Evolutionary conservation across 2,329 filamentous ascomycete genomes (phyloP).

Genomic region (Cladophialophora bantiana): DNA sequence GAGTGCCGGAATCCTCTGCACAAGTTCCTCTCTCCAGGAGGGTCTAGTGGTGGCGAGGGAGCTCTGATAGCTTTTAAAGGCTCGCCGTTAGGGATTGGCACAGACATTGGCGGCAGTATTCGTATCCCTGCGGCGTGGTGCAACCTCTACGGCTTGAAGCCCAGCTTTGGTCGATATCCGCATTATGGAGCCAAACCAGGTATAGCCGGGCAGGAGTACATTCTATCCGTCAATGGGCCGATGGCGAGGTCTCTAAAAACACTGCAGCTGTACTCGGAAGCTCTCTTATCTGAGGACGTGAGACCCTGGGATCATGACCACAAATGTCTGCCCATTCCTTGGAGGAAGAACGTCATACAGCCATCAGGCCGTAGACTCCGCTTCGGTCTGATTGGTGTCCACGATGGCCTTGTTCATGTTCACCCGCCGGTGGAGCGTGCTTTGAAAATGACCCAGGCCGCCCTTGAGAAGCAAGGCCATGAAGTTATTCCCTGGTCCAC

Average conservation of each 20-base stretch:
- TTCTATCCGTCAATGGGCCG: slow-evolving; percentile 49
- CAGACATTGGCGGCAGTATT: slow-evolving; percentile 53
- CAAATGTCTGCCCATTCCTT: slow-evolving; percentile 50
- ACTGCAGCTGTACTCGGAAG: slow-evolving; percentile 47
- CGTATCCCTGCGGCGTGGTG: slow-evolving; percentile 50
- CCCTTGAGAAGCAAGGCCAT: slow-evolving; percentile 48
- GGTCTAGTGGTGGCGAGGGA: slow-evolving; percentile 48
- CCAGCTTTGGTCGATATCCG: slow-evolving; percentile 50
- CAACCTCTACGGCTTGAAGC: slow-evolving; percentile 50
- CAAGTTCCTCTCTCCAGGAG: slow-evolving; percentile 46
- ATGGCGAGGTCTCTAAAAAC: slow-evolving; percentile 47
- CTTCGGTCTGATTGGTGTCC: slow-evolving; percentile 48
- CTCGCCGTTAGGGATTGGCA: slow-evolving; percentile 46
- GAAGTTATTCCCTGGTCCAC: slow-evolving; percentile 47
- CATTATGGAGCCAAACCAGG: slow-evolving; percentile 47
- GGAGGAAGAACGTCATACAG: slow-evolving; percentile 46
- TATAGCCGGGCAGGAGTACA: slow-evolving; percentile 50
- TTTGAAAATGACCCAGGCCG: slow-evolving; percentile 44
- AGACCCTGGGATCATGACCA: slow-evolving; percentile 50
- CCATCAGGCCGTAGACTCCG: slow-evolving; percentile 47
- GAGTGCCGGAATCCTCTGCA: slow-evolving; percentile 50
- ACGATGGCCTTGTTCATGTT: slow-evolving; percentile 47
- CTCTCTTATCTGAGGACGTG: slow-evolving; percentile 44
- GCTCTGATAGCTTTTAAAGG: slow-evolving; percentile 46
- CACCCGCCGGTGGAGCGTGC: slow-evolving; percentile 50